These are phyloP conservation scores for Clavispora vitiphila DNA, from an alignment of 805 yeast genomes.

Conservation along the genomic window DNA sequence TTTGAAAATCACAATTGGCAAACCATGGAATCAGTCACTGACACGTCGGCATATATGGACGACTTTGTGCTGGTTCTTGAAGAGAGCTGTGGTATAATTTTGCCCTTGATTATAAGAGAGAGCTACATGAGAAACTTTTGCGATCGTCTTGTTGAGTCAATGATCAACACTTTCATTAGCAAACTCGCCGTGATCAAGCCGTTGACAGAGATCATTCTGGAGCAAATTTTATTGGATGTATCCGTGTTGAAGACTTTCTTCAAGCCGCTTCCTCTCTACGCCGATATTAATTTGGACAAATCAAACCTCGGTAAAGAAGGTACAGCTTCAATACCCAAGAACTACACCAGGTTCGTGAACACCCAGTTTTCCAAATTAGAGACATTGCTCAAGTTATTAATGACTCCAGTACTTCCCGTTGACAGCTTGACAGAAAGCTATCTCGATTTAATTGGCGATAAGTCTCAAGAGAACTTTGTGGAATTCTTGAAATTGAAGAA, in stretches of 20 bases:
- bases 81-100: slow-evolving; percentile 42
- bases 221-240: slow-evolving; percentile 74
- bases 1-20: slow-evolving; percentile 74
- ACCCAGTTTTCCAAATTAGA: slow-evolving; percentile 45
- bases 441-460: slow-evolving; percentile 62
- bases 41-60: slow-evolving; percentile 63
- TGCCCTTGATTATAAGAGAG: slow-evolving; percentile 61
- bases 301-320: slow-evolving; percentile 8
- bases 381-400: slow-evolving; percentile 60
- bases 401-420: slow-evolving; percentile 58
- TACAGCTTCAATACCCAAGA: slow-evolving; percentile 20
- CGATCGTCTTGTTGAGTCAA: slow-evolving; percentile 67
- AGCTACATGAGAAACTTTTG: slow-evolving; percentile 67
- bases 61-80: slow-evolving; percentile 49
- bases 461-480: slow-evolving; percentile 53
- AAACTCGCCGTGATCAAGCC: slow-evolving; percentile 64
- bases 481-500: slow-evolving; percentile 66
- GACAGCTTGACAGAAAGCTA: slow-evolving; percentile 61
- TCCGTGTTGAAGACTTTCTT: slow-evolving; percentile 57
- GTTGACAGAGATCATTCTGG: slow-evolving; percentile 48
- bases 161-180: slow-evolving; percentile 51
- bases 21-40: slow-evolving; percentile 56
- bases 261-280: slow-evolving; percentile 35
- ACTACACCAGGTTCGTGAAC: slow-evolving; percentile 40
- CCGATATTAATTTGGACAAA: slow-evolving; percentile 36